phyloP scores from a whole-genome alignment of 2,329 filamentous ascomycete species.

The Botrytis aclada region DNA sequence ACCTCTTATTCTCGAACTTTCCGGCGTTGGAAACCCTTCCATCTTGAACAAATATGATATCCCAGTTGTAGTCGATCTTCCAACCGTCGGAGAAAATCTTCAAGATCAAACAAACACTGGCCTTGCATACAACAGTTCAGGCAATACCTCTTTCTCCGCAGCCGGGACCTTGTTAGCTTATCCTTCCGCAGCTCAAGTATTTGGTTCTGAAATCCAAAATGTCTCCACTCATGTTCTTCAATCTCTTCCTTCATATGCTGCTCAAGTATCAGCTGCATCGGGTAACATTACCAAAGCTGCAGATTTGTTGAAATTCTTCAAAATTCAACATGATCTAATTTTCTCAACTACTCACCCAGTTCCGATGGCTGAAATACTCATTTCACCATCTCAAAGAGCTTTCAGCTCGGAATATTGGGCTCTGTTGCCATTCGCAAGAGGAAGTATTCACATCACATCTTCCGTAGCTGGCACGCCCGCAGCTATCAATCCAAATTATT shows the following conservation, averaged over 20 bases:
- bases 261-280: slow-evolving; percentile 37
- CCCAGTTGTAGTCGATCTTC: slow-evolving; percentile 21
- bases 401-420: slow-evolving; percentile 19
- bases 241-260: slow-evolving; percentile 23
- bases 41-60: slow-evolving; percentile 22
- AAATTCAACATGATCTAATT: slow-evolving; percentile 18
- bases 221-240: background rate
- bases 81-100: slow-evolving; percentile 31
- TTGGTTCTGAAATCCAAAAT: slow-evolving; percentile 7
- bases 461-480: slow-evolving; percentile 40
- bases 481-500: slow-evolving; percentile 50
- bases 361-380: slow-evolving; percentile 52
- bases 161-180: background rate
- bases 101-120: slow-evolving; percentile 29
- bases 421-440: slow-evolving; percentile 52
- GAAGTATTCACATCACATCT: slow-evolving; percentile 52
- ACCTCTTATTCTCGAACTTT: slow-evolving; percentile 39
- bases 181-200: background rate
- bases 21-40: slow-evolving; percentile 35
- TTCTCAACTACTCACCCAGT: slow-evolving; percentile 40
- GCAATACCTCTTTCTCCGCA: slow-evolving; percentile 25
- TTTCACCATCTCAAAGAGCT: slow-evolving; percentile 41
- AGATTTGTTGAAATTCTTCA: slow-evolving; percentile 11
- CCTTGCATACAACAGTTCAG: slow-evolving; percentile 21
- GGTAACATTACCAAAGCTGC: slow-evolving; percentile 40